Evolutionary conservation across 1,284 basidiomycete genomes (phyloP), one percentile per base, ranked within the genome.

Genomic region (Rhodotorula sp.): DNA sequence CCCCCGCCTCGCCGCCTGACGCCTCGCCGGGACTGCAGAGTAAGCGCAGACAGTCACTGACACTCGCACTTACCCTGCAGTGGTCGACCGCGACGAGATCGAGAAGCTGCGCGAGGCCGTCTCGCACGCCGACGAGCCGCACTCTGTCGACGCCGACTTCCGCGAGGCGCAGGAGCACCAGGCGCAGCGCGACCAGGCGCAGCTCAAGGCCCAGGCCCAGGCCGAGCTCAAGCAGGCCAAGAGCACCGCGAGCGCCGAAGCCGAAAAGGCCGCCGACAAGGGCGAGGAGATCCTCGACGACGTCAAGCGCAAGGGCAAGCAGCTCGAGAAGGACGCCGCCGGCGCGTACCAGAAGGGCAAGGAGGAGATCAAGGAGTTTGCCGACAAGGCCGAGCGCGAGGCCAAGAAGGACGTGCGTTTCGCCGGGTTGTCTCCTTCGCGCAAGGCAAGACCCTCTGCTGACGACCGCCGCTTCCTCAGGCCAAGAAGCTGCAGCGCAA

Each of bases 151-250:
- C 13, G 70, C 61, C 56, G 62, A 71, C 16, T 71, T 72, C 27
- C 61, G 49, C 27, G 67, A 61, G 46, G 73, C 73, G 13, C 46
- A 57, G 14, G 34, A 57, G 12, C 63, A 72, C 71, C 89, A 88
- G 7, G 84, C 81, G 44, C 88, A 88, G 79, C 86, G 86, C 70
- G 82, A 84, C 58, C 83, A 84, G 57, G 89, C 87, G 3, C 48
- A 52, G 12, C 46, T 66, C 41, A 70, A 68, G 62, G 23, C 53
- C 2, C 60, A 74, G 46, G 68, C 70, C 2, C 90, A 89, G 7
- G 83, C 86, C 3, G 84, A 85, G 49, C 89, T 89, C 41, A 84
- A 85, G 72, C 83, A 86, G 70, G 88, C 90, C 77, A 88, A 89
- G 13, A 86, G 87, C 0, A 80, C 85, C 34, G 78, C 89, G 67